These are phyloP conservation scores for Leccinum boreale DNA, from an alignment of 768 basidiomycete genomes.

Conservation along the genomic window DNA sequence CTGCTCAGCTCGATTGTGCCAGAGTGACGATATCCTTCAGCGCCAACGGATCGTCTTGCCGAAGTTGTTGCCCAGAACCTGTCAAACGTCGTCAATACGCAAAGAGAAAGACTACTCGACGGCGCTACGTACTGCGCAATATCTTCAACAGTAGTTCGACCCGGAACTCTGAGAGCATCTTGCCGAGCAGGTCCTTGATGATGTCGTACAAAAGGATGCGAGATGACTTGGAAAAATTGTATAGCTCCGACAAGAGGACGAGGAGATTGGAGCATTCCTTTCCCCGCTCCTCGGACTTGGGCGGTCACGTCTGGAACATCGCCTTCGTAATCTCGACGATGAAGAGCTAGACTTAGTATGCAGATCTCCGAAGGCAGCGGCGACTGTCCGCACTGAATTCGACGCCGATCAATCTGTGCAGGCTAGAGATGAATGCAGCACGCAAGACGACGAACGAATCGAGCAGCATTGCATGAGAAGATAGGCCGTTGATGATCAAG, in stretches of 20 bases:
- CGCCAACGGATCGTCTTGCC: slow-evolving; percentile 88
- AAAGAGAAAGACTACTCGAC: not conserved
- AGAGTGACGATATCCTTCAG: slow-evolving; percentile 87
- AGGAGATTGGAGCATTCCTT: slow-evolving; percentile 92
- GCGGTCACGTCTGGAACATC: slow-evolving; percentile 10
- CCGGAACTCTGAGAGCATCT: slow-evolving; percentile 66
- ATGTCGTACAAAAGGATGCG: slow-evolving; percentile 35
- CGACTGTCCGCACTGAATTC: slow-evolving; percentile 72
- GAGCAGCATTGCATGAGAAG: slow-evolving; percentile 54
- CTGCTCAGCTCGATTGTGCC: slow-evolving; percentile 70
- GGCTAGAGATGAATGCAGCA: slow-evolving; percentile 76
- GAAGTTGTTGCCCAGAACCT: slow-evolving; percentile 89
- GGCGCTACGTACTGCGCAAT: slow-evolving; percentile 57
- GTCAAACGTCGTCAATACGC: slow-evolving; percentile 11
- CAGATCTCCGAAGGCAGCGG: not conserved
- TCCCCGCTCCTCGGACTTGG: slow-evolving; percentile 44
- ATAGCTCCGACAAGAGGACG: slow-evolving; percentile 87
- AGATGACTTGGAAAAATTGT: slow-evolving; percentile 94
- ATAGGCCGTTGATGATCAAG: too few species aligned
- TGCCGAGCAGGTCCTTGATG: slow-evolving; percentile 68
- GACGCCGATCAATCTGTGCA: slow-evolving; percentile 79
- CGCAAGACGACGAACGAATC: slow-evolving; percentile 90
- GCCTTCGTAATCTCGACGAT: slow-evolving; percentile 24
- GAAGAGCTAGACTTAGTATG: not conserved
- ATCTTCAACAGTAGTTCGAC: slow-evolving; percentile 89